Evolutionary conservation across 352 stramenopile species (phyloP), one percentile per base, ranked within the genome.

Genomic region (Globisporangium radiosum): DNA sequence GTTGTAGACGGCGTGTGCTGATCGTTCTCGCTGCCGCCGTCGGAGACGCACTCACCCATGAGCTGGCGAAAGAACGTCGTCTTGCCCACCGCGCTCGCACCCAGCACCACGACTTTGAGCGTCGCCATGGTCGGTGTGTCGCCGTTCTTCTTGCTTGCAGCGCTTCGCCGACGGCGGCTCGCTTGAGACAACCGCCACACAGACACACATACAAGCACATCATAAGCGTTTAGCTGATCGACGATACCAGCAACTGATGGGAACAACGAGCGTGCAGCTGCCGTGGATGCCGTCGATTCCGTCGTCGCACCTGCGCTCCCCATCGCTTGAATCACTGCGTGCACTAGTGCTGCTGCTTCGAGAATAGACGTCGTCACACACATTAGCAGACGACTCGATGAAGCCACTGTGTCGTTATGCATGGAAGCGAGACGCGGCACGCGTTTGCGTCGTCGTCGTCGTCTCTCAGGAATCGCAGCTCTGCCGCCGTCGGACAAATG

Each of bases 11-110:
- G 53, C 7, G 36, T 49, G 47, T 76, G 70, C 19, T 76, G 25
- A 33, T 33, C 65, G 4, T 57, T 36, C 1, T 47, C 36, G 6
- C 11, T 39, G 42, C 11, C 11, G 4, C 54, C 36, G 0, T 0
- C 8, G 1, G 67, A 39, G 9, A 67, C 51, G 17, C 42, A 13
- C 10, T 69, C 57, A 5, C 76, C 71, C 39, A 87, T 58, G 52
- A 83, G 75, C 17, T 74, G 71, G 5, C 65, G 69, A 57, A 87
- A 87, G 4, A 88, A 65, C 55, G 64, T 64, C 10, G 78, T 85
- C 58, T 87, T 88, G 13, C 78, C 78, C 33, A 76, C 78, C 0
- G 54, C 65, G 0, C 57, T 61, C 2, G 65, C 64, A 3, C 78
- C 78, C 1, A 85, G 57, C 25, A 88, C 7, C 49, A 83, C 59